Base-by-base conservation (phyloP, 2,329 filamentous ascomycete genomes). In the Fusarium gaditjirri region DNA sequence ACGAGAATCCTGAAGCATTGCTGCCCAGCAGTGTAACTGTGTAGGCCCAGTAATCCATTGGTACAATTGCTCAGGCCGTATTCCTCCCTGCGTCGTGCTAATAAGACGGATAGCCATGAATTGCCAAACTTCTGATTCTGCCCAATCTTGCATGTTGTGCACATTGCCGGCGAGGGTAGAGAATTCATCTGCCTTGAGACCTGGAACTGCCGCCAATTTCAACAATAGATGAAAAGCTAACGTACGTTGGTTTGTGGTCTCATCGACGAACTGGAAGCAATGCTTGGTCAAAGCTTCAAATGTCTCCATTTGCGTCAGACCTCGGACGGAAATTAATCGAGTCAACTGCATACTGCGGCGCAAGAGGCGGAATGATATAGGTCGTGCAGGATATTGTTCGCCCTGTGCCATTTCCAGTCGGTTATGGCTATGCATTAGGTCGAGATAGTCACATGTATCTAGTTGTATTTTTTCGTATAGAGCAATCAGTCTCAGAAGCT, bases 171-270 rank as follows among this genome's bases (percentile, higher is more conserved):
- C 55, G n/a, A 73, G 11, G 17, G 31, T 17, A 8, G 27, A 14
- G 39, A 73, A 54, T 39, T 46, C 38, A 14, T 17, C 23, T 23
- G 31, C 53, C 25, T 42, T 36, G 21, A 73, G 41, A 23, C 38
- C 31, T 8, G 42, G 42, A 21, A 50, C 33, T 33, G 43, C 27
- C 21, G 61, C 70, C 19, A 71, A 35, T 31, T 66, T 71, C 31
- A 73, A 42, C 17, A 73, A 36, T 14, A 73, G 38, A 13, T 73
- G 61, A 38, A 54, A 71, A 14, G 57, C 52, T 39, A 73, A 57
- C 16, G 44, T 31, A 13, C 55, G 67, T 27, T 58, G 61, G 17
- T 62, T 57, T 17, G 16, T 33, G 14, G 60, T 46, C 25, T 55
- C 61, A 12, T 49, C n/a, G 14, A 19, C 41, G 29, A 16, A 42